A percentile compares a stretch with the other conserved stretches of the same genome.
Evolutionary conservation across 352 stramenopile species (phyloP).

Genomic region (Globisporangium canariense): DNA sequence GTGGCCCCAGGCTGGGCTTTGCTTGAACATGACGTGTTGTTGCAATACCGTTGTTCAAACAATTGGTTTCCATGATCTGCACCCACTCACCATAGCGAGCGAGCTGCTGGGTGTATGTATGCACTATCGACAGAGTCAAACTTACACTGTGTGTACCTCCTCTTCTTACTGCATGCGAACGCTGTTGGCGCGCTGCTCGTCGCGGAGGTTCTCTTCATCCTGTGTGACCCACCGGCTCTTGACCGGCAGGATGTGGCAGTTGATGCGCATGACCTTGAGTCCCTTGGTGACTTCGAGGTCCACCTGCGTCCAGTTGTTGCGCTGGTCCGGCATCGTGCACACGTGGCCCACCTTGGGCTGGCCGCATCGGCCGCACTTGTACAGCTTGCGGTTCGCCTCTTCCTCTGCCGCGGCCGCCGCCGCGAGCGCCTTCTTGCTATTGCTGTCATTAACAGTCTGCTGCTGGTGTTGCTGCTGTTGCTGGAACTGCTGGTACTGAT

Average conservation of each 20-base stretch:
- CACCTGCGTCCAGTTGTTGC: conserved; percentile 84
- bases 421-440: conserved; percentile 26
- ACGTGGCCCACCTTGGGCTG: conserved; percentile 85
- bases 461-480: conserved; percentile 2
- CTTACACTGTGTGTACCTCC: not conserved
- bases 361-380: conserved; percentile 84
- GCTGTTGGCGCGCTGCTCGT: conserved; percentile 7
- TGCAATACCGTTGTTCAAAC: too few relatives aligned
- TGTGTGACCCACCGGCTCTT: conserved; percentile 63
- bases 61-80: too few relatives aligned
- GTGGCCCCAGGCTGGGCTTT: too few relatives aligned
- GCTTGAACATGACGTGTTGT: too few relatives aligned
- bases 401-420: conserved; percentile 13
- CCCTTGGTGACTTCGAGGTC: conserved; percentile 77
- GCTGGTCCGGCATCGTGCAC: conserved; percentile 81
- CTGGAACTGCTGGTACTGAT: conserved; percentile 29
- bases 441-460: conserved; percentile 21
- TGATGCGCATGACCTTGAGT: conserved; percentile 65
- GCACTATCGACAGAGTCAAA: too few relatives aligned
- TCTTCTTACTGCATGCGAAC: not conserved
- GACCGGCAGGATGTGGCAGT: conserved; percentile 68
- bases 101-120: too few relatives aligned
- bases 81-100: too few relatives aligned
- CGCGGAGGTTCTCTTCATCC: conserved; percentile 52
- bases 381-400: conserved; percentile 69